Evolutionary conservation across 1,139 yeast genomes (phyloP).

Genomic region (Hyphopichia buzzinii): DNA sequence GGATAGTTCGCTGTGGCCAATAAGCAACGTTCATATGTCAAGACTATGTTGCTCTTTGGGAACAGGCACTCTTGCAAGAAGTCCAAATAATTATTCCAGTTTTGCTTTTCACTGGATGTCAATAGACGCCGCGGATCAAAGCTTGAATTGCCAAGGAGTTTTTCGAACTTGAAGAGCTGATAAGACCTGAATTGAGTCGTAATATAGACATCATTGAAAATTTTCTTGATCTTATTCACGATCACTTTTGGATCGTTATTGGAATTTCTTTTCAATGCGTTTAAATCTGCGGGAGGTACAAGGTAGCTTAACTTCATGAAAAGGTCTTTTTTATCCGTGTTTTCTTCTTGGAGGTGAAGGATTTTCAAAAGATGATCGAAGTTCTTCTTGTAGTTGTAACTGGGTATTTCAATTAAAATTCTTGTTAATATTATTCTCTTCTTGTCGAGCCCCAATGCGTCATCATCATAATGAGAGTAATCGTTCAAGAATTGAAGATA

Average conservation of each 20-base stretch:
- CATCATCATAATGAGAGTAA: constrained; percentile 22
- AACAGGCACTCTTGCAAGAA: constrained; percentile 44
- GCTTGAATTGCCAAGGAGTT: constrained; percentile 50
- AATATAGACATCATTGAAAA: constrained; percentile 52
- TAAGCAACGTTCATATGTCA: constrained; percentile 58
- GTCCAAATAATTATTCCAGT: constrained; percentile 63
- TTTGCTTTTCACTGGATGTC: constrained; percentile 45
- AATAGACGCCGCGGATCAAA: constrained; percentile 41
- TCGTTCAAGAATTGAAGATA: constrained; percentile 57
- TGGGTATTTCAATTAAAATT: constrained; percentile 65
- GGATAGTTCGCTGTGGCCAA: constrained; percentile 52
- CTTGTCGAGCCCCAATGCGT: constrained; percentile 25
- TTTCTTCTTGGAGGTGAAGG: background rate
- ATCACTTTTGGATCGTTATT: constrained; percentile 15
- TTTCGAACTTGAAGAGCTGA: constrained; percentile 65
- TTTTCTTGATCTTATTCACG: constrained; percentile 39
- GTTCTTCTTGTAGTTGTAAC: constrained; percentile 66
- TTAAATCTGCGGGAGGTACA: constrained; percentile 20
- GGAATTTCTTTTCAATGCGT: constrained; percentile 11
- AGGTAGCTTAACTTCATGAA: constrained; percentile 12
- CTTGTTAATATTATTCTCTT: constrained; percentile 52
- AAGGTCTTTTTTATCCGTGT: background rate
- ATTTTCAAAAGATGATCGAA: background rate
- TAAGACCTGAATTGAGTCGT: constrained; percentile 60
- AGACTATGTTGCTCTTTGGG: constrained; percentile 28